phyloP scores from a whole-genome alignment of 179 eudicot species.

The Spinacia oleracea region DNA sequence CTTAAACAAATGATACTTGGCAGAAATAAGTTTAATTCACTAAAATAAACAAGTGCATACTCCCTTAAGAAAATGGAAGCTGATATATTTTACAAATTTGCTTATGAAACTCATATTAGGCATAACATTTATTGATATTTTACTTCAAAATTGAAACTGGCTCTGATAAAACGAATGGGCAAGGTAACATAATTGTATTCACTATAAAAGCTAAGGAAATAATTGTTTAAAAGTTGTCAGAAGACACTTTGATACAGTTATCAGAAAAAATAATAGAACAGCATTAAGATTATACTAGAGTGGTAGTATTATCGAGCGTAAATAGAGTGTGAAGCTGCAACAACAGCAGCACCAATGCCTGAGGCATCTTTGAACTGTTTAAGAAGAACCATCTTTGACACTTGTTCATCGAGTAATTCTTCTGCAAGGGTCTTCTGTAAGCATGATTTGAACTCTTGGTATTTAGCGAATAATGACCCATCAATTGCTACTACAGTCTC shows the following conservation, averaged over 20 bases:
- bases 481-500: constrained; percentile 75
- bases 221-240: neutral
- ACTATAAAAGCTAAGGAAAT: neutral
- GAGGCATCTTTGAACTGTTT: constrained; percentile 59
- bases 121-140: too few relatives aligned
- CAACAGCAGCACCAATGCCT: constrained; percentile 68
- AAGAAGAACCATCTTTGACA: constrained; percentile 34
- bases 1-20: too few relatives aligned
- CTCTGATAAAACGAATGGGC: neutral
- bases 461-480: constrained; percentile 59
- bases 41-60: too few relatives aligned
- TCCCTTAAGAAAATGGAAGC: too few relatives aligned
- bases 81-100: too few relatives aligned
- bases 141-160: neutral
- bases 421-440: constrained; percentile 41
- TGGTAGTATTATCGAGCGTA: constrained; percentile 1
- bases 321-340: constrained; percentile 60
- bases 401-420: constrained; percentile 44
- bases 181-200: neutral
- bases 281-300: neutral
- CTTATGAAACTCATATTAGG: too few relatives aligned
- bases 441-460: constrained; percentile 43
- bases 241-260: neutral
- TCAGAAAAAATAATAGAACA: constrained; percentile 1
- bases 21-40: too few relatives aligned